These are phyloP conservation scores for Globisporangium echinulatum DNA, from an alignment of 352 stramenopile species.

Conservation along the genomic window DNA sequence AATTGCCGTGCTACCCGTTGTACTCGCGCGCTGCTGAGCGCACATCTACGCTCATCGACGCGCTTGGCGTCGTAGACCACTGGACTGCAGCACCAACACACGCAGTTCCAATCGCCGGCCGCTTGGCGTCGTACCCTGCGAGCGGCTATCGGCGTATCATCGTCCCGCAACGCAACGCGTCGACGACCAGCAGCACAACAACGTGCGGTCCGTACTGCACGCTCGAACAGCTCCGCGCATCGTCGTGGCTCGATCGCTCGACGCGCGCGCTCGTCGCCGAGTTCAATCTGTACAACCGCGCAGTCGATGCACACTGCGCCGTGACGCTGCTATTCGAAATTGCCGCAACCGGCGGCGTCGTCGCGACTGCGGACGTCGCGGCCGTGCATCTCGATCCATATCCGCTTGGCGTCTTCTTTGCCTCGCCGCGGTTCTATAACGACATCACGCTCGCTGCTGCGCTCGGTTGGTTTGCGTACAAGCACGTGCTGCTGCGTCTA, in stretches of 20 bases:
- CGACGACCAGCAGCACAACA: constrained; percentile 1
- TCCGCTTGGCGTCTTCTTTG: constrained; percentile 29
- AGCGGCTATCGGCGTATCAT: constrained; percentile 17
- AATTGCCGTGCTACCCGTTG: constrained; percentile 26
- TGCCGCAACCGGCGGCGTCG: constrained; percentile 24
- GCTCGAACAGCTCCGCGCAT: constrained; percentile 24
- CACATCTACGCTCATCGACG: constrained; percentile 10
- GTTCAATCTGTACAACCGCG: constrained; percentile 67
- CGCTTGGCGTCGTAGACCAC: constrained; percentile 20
- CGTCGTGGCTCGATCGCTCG: constrained; percentile 44
- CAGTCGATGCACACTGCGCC: constrained; percentile 35
- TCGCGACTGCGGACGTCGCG: constrained; percentile 23
- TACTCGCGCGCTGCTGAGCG: constrained; percentile 23
- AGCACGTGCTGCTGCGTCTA: constrained; percentile 43
- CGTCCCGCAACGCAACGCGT: constrained; percentile 12
- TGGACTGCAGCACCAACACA: constrained; percentile 14
- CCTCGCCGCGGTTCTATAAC: constrained; percentile 34
- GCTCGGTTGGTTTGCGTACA: constrained; percentile 36
- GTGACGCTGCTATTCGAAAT: constrained; percentile 60
- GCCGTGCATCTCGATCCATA: constrained; percentile 52
- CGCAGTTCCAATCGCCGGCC: constrained; percentile 18
- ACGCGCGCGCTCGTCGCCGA: constrained; percentile 42
- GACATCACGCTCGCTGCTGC: constrained; percentile 39
- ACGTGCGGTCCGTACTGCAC: constrained; percentile 30
- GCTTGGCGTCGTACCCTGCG: constrained; percentile 28